phyloP scores from a whole-genome alignment of 1,284 basidiomycete species.

The Veloboletus limbatus region DNA sequence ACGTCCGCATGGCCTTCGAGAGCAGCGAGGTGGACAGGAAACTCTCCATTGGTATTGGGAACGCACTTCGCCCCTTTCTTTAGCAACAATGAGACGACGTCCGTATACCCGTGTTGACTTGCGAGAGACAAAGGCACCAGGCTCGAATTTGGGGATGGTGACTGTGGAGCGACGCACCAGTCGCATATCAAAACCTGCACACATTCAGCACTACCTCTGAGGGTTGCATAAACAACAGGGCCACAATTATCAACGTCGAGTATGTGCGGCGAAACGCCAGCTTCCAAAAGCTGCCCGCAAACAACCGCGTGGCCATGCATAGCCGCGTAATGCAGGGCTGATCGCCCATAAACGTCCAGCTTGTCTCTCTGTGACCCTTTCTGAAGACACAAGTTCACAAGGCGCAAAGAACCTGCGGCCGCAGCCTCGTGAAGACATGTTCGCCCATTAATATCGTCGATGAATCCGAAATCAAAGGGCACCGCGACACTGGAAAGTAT shows the following conservation, averaged over 20 bases:
- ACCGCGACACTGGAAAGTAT: slow-evolving; percentile 66
- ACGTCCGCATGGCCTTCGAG: slow-evolving; percentile 88
- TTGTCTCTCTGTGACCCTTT: slow-evolving; percentile 68
- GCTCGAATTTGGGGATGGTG: slow-evolving; percentile 53
- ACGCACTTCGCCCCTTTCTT: slow-evolving; percentile 75
- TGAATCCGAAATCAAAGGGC: slow-evolving; percentile 85
- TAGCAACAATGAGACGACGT: slow-evolving; percentile 70
- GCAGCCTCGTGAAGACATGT: slow-evolving; percentile 95
- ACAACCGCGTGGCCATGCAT: slow-evolving; percentile 86
- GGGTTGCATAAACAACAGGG: slow-evolving; percentile 89
- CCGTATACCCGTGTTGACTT: slow-evolving; percentile 84
- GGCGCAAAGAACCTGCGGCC: slow-evolving; percentile 77
- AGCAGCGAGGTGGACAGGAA: slow-evolving; percentile 97
- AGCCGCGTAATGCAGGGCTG: slow-evolving; percentile 93
- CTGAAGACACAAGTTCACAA: slow-evolving; percentile 81
- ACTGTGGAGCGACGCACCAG: slow-evolving; percentile 48
- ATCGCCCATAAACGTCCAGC: slow-evolving; percentile 87
- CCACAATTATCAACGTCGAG: slow-evolving; percentile 94
- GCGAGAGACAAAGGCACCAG: slow-evolving; percentile 90
- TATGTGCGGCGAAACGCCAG: slow-evolving; percentile 62
- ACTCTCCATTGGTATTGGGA: slow-evolving; percentile 93
- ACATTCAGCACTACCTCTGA: slow-evolving; percentile 81
- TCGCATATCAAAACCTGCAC: slow-evolving; percentile 76
- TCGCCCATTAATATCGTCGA: slow-evolving; percentile 97
- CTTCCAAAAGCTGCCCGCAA: slow-evolving; percentile 75